phyloP scores from a whole-genome alignment of 73 alveolate genomes.

The Uronychia binucleata region DNA sequence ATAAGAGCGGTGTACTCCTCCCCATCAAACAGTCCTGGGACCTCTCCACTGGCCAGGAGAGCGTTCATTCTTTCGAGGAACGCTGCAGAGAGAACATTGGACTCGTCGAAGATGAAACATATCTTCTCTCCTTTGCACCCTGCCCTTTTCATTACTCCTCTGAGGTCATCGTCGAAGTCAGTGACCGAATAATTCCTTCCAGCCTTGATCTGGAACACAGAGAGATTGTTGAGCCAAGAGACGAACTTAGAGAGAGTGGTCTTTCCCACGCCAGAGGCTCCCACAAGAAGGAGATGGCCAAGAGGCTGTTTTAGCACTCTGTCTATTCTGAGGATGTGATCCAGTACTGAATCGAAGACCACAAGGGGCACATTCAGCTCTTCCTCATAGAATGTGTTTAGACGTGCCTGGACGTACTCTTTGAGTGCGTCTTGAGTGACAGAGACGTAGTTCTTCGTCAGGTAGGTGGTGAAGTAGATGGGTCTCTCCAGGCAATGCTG shows the following conservation, averaged over 20 bases:
- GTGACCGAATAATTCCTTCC: slow-evolving; percentile 98
- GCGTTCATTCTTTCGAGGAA: slow-evolving; percentile 99
- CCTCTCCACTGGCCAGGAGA: slow-evolving; percentile 99
- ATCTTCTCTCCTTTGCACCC: slow-evolving; percentile 98
- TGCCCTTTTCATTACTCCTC: slow-evolving; percentile 98
- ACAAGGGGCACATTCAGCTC: slow-evolving; percentile 98
- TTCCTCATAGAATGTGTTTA: slow-evolving; percentile 97
- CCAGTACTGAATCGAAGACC: slow-evolving; percentile 97
- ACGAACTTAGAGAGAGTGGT: slow-evolving; percentile 98
- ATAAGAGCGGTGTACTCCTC: slow-evolving; percentile 98
- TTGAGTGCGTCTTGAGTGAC: slow-evolving; percentile 93
- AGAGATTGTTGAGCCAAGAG: slow-evolving; percentile 97
- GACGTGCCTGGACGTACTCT: slow-evolving; percentile 88
- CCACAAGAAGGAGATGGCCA: slow-evolving; percentile 98
- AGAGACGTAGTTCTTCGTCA: slow-evolving; percentile 83
- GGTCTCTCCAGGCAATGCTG: slow-evolving; percentile 88
- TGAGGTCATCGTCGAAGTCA: slow-evolving; percentile 98
- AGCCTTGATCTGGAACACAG: slow-evolving; percentile 97
- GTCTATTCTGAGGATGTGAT: slow-evolving; percentile 98
- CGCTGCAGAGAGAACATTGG: slow-evolving; percentile 98
- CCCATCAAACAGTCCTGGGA: slow-evolving; percentile 99
- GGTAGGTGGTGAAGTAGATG: slow-evolving; percentile 86
- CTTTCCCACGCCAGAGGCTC: slow-evolving; percentile 96
- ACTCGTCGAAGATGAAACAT: slow-evolving; percentile 98
- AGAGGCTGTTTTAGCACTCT: slow-evolving; percentile 98